Percentiles rank a stretch among this genome's conserved stretches.
Conservation (phyloP, 305 asterid genomes). For the Ilex paraguariensis region DNA sequence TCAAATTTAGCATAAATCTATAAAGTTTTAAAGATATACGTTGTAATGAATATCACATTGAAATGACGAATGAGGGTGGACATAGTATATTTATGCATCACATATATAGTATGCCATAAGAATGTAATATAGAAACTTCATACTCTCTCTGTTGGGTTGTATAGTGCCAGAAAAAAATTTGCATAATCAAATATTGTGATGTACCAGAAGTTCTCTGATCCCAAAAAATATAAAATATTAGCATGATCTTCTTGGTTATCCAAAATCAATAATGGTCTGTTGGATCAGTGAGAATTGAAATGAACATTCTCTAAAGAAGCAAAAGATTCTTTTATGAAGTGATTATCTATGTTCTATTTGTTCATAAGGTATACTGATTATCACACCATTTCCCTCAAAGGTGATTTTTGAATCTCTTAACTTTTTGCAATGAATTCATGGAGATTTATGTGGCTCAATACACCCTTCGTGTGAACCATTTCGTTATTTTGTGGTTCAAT, state of each 20-base stretch:
- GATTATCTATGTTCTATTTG: not conserved
- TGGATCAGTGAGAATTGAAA: not conserved
- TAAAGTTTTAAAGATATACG: not conserved
- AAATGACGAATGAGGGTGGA: too few species aligned
- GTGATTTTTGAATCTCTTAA: not conserved
- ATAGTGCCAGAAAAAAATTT: not conserved
- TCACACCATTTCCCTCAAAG: not conserved
- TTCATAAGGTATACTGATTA: not conserved
- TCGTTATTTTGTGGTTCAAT: not conserved
- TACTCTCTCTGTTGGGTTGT: not conserved
- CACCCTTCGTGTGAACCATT: not conserved
- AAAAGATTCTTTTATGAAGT: not conserved
- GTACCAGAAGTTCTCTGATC: not conserved
- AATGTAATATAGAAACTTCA: not conserved
- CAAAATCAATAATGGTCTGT: not conserved
- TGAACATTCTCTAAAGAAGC: slow-evolving; percentile 1
- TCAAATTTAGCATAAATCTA: not conserved
- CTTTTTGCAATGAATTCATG: slow-evolving; percentile 1
- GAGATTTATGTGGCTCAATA: not conserved
- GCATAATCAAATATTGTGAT: not conserved
- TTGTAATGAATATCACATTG: not conserved
- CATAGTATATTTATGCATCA: not conserved
- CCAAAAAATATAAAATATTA: not conserved
- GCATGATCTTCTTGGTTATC: not conserved
- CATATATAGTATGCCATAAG: not conserved